Evolutionary conservation across 2,329 filamentous ascomycete species (phyloP), one percentile per base, ranked within the genome.

Genomic region (Phaeosphaeria sp.): DNA sequence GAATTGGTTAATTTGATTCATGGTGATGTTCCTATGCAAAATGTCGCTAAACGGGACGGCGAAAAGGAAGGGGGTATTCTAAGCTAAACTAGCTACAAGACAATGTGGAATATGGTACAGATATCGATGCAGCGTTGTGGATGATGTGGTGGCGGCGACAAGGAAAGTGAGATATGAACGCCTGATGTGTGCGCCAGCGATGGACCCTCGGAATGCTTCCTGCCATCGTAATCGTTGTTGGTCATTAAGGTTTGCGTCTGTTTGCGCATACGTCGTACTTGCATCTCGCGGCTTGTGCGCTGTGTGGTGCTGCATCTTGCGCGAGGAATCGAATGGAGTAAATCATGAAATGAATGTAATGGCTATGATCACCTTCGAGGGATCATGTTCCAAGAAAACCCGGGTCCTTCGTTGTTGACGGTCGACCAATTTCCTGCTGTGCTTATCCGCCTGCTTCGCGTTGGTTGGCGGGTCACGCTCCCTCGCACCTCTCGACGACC

Each of bases 161-260:
- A 15, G 33, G 20, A 40, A 27, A 21, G 30, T 48, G 22, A 30
- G n/a, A 20, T 20, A n/a, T n/a, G n/a, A n/a, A n/a, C n/a, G 27
- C 24, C 24, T 25, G n/a, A 30, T 25, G 6, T 33, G 40, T 53
- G 51, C 45, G 46, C 52, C 52, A 22, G 50, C 52, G 60, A 68
- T 73, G 69, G 67, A 50, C 68, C 70, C 49, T 60, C 68, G 72
- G 70, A 73, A 74, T 72, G 64, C 70, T 73, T 74, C 70, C 72
- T 71, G 71, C 71, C 71, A 73, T 66, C 67, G 60, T 24, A 17
- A 21, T 18, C 33, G 18, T 18, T 36, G 25, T 49, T 15, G 9
- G 21, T n/a, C 33, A 22, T 43, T 44, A 27, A 53, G 17, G 7
- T n/a, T 21, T 48, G 51, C 54, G 56, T 55, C 53, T 49, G 53